Base-by-base conservation (phyloP, 441 rosid species). In the Eutrema salsugineum region DNA sequence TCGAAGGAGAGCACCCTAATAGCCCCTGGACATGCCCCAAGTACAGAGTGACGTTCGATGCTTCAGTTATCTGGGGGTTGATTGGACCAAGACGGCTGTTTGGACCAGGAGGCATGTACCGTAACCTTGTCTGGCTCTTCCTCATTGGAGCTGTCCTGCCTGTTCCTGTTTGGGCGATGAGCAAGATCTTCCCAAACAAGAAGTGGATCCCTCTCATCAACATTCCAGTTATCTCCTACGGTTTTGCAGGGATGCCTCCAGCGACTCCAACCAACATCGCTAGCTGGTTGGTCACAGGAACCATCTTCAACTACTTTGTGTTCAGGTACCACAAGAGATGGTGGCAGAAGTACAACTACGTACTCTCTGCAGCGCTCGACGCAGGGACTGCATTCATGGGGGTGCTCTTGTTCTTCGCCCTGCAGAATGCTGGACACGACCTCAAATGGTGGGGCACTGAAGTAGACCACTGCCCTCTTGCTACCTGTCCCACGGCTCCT, bases 381-480 rank as follows among this genome's bases (percentile, higher is more conserved):
- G 99, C 99, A 1, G 98, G 99, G 46, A 91, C 98, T 0, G 98
- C 99, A 3, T 89, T 95, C 82, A 93, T 93, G 99, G 99, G 95
- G 0, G 99, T 95, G 36, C 43, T 95, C 19, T 64, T 95, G 82
- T 95, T 93, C 87, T 93, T 93, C 12, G 92, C 97, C 6, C 54
- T 93, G 81, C 98, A 93, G 73, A 95, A 95, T 15, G 82, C 79
- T 4, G 89, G 90, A 12, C 77, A 75, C 16, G 51, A 70, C 1
- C 73, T 91, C 71, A 91, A 87, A 28, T 95, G 98, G 98, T 89
- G 98, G 97, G 99, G 98, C 0, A 82, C 94, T 0, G 74, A 88
- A 11, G 40, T 84, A 24, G 98, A 95, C 68, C 99, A 93, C 73
- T 95, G 98, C 39, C 99, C 97, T 33, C 82, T 92, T 6, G 99